Base-by-base conservation (phyloP, 352 stramenopile species). In the Phytophthora idaei region DNA sequence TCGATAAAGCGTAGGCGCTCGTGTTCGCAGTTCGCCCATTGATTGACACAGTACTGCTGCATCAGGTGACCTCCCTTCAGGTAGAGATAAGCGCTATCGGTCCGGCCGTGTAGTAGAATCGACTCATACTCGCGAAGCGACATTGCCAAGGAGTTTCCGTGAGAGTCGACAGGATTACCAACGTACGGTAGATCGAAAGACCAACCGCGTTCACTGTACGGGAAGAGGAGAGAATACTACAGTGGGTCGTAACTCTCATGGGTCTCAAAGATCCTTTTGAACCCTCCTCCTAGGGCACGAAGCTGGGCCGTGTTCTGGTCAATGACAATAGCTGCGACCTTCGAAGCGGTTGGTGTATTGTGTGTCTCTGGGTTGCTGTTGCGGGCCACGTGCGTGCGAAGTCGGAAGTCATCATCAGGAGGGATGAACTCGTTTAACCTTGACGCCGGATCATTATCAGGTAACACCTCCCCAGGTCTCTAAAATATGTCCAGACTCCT, bases 11-110 rank as follows among this genome's bases (percentile, higher is more conserved):
- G 32, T 9, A 45, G n/a, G 5, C 49, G 5, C 29, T 56, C 32
- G n/a, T 69, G 54, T 29, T 69, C 61, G 5, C 14, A 34, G 15
- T 64, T 64, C 1, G 36, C 39, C 28, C 54, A 54, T 21, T 64
- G 54, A 41, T 69, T 28, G 1, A 64, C 53, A n/a, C 10, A 41
- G 12, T 60, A 59, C 31, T 64, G 29, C 37, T 69, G 61, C 0
- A n/a, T 50, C 2, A 64, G 46, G 4, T 31, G 17, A 1, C 61
- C 37, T 3, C 53, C 27, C 0, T n/a, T 12, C 28, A 45, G 12
- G 50, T 46, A 27, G 3, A 46, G 32, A 3, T 32, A 57, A 3
- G 31, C 7, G 36, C 9, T 32, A 6, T 6, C 15, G 8, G 14
- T 50, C 1, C 14, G 14, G 10, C 39, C 28, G 9, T 69, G 25